Evolutionary conservation across 495 filamentous ascomycete species (phyloP).

Genomic region (Neurospora sp.): DNA sequence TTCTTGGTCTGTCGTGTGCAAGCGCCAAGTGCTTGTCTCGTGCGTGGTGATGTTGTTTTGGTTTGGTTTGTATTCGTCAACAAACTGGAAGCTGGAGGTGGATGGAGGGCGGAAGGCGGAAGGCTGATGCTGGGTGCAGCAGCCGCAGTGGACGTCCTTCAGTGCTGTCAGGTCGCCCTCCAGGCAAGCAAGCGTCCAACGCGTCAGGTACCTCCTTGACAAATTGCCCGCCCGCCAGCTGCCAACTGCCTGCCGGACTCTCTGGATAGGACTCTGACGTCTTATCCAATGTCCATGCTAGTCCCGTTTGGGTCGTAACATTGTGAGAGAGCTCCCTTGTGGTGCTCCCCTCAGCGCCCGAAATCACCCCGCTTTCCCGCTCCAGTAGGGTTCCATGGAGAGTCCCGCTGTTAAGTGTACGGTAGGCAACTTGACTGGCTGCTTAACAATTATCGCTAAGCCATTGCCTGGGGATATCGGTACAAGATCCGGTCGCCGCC

Average conservation of each 20-base stretch:
- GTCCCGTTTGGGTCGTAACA: neutral
- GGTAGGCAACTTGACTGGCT: neutral
- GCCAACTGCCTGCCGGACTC: neutral
- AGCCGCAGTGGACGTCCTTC: neutral
- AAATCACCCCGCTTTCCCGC: neutral
- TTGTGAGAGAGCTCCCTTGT: neutral
- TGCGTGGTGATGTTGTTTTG: neutral
- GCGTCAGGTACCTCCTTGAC: slow-evolving; percentile 22
- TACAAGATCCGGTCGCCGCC: slow-evolving; percentile 1
- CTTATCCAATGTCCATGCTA: neutral
- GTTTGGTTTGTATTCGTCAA: neutral
- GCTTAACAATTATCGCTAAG: neutral
- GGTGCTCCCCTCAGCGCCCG: neutral
- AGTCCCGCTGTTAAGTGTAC: neutral
- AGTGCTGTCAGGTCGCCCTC: slow-evolving; percentile 6
- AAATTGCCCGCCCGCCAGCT: neutral
- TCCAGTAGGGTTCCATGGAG: neutral
- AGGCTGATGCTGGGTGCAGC: slow-evolving; percentile 3
- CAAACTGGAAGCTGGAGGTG: neutral
- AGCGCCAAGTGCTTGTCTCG: slow-evolving; percentile 1
- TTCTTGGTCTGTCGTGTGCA: slow-evolving; percentile 1
- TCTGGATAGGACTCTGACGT: neutral
- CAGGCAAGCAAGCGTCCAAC: slow-evolving; percentile 30
- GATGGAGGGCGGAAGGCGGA: slow-evolving; percentile 3
- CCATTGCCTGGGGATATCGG: neutral